These are phyloP conservation scores for Cercospora canescens DNA, from an alignment of 2,329 filamentous ascomycete species.

Conservation along the genomic window DNA sequence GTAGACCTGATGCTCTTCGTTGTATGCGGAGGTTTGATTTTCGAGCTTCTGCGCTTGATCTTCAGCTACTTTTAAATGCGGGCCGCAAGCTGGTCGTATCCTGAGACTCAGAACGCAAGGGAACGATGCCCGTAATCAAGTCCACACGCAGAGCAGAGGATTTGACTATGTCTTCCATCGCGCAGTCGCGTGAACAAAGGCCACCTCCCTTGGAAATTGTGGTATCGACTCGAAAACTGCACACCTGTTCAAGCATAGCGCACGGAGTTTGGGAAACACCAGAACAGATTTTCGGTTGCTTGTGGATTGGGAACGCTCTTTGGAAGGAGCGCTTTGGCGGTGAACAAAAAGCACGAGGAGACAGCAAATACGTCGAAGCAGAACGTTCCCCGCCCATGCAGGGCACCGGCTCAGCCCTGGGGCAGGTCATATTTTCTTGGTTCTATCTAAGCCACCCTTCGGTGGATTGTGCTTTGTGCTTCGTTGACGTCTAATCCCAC, in stretches of 20 bases:
- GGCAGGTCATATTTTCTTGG: not conserved
- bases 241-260: not conserved
- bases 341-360: not conserved
- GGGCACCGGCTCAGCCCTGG: not conserved
- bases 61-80: constrained; percentile 29
- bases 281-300: not conserved
- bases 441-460: not conserved
- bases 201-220: not conserved
- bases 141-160: too few species aligned
- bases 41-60: constrained; percentile 56
- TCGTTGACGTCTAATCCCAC: not conserved
- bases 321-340: not conserved
- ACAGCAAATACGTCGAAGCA: not conserved
- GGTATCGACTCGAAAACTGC: too few species aligned
- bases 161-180: not conserved
- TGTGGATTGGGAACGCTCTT: not conserved
- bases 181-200: not conserved
- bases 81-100: not conserved
- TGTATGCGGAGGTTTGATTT: constrained; percentile 60
- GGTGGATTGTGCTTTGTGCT: not conserved
- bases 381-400: not conserved
- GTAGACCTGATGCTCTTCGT: constrained; percentile 63
- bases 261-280: not conserved
- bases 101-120: not conserved
- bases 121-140: not conserved